Evolutionary conservation across 768 basidiomycete genomes (phyloP), one percentile per base, ranked within the genome.

Genomic region (Podaxis sp.): DNA sequence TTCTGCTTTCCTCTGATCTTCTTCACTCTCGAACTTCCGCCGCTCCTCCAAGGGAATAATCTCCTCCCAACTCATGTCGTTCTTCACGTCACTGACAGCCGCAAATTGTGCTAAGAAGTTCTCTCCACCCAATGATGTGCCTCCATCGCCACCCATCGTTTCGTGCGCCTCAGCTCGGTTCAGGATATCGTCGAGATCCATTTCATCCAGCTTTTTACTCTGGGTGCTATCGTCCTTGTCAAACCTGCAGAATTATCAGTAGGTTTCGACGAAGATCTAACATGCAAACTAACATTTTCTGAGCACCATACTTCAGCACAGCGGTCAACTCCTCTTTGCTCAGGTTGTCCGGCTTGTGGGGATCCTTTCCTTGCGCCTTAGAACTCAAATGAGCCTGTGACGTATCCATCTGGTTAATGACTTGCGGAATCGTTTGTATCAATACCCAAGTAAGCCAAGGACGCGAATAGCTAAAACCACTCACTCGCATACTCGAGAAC

Each of bases 331-430:
- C 97, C 67, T 98, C 97, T 76, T 95, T 97, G 75, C 91, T 95
- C 63, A 93, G 76, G 74, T 90, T 89, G 65, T 90, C 90, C 2
- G 91, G 84, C 71, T 93, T 94, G 62, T 80, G 74, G 21, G 82
- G 73, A 54, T 91, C 90, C 69, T 89, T 91, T 16, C 73, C 67
- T 66, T 81, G 79, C 32, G 81, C 81, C 68, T 93, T 94, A 59
- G 90, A 89, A 70, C 93, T 89, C 56, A 99, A 86, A 74, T 98
- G 93, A 46, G 93, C 92, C 65, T 98, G 97, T 44, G 95, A 95
- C 23, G 97, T 99, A 76, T 99, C 97, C 91, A 98, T 97, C 76
- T 98, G 96, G 75, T 98, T 97, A 80, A 99, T 98, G 78, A 99
- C 95, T 97, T 72, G 50, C 27, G 44, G 57, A 44, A 62, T 44